Evolutionary conservation across 371 early-diverging fungal genomes (phyloP).

Genomic region (Mucor saturninus): DNA sequence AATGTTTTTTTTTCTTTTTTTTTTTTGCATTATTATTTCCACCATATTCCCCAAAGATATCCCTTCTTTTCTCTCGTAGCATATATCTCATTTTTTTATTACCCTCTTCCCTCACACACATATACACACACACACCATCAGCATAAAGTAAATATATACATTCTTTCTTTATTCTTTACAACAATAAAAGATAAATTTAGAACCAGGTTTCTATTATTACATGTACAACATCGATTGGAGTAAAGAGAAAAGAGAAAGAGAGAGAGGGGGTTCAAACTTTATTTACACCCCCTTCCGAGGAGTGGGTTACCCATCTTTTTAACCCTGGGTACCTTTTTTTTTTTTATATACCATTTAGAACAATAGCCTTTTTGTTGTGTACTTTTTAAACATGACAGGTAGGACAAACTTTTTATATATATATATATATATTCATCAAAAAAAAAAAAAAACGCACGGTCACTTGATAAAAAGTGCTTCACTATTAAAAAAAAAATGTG

Average conservation of each 20-base stretch:
- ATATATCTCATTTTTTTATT: too few species aligned
- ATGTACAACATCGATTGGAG: too few species aligned
- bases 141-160: background rate
- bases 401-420: constrained; percentile 4
- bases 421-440: background rate
- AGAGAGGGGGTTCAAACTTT: too few species aligned
- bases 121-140: constrained; percentile 11
- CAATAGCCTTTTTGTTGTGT: background rate
- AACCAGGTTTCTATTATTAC: too few species aligned
- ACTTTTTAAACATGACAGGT: constrained; percentile 14
- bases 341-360: background rate
- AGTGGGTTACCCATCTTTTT: too few species aligned
- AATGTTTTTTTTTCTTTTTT: background rate
- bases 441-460: constrained; percentile 5
- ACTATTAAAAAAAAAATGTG: background rate
- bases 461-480: constrained; percentile 16
- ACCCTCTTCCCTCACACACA: constrained; percentile 5
- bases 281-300: too few species aligned
- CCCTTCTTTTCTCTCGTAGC: too few species aligned
- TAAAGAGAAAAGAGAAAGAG: background rate
- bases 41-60: background rate
- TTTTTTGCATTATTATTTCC: too few species aligned
- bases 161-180: constrained; percentile 4
- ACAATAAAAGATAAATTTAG: background rate
- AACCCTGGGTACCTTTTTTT: background rate